phyloP scores from a whole-genome alignment of 768 basidiomycete species.

The Sarcomyxa edulis region DNA sequence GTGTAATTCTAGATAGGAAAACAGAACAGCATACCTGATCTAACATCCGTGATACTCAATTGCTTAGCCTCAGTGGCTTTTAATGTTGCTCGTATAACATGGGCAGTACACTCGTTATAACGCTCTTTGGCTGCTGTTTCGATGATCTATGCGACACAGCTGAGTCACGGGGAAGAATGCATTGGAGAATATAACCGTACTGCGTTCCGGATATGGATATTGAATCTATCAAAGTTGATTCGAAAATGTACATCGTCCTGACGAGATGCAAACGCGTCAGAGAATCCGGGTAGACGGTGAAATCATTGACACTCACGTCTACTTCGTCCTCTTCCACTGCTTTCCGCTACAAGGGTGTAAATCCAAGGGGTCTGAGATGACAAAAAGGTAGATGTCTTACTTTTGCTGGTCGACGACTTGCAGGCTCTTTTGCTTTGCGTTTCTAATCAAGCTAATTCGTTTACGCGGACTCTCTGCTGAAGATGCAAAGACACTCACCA shows the following conservation, averaged over 20 bases:
- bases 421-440: conserved; percentile 50
- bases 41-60: conserved; percentile 49
- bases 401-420: conserved; percentile 46
- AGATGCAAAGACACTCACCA: conserved; percentile 43
- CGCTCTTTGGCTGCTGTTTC: conserved; percentile 71
- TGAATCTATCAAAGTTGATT: conserved; percentile 86
- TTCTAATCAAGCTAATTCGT: conserved; percentile 41
- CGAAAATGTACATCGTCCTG: conserved; percentile 76
- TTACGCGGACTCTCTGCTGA: conserved; percentile 11
- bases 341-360: conserved; percentile 30
- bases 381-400: conserved; percentile 23
- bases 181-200: too few species aligned
- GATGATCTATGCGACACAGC: conserved; percentile 82
- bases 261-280: conserved; percentile 5
- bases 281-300: conserved; percentile 6
- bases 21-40: conserved; percentile 45
- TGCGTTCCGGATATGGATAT: conserved; percentile 81
- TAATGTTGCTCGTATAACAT: conserved; percentile 67
- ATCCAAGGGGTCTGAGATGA: conserved; percentile 5
- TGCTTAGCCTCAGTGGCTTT: conserved; percentile 67
- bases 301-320: conserved; percentile 47
- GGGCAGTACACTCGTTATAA: conserved; percentile 70
- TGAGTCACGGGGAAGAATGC: too few species aligned
- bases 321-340: conserved; percentile 50
- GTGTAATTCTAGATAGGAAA: too few species aligned